Evolutionary conservation across 73 alveolate genomes (phyloP).

Genomic region (Tetrahymena thermophila): DNA sequence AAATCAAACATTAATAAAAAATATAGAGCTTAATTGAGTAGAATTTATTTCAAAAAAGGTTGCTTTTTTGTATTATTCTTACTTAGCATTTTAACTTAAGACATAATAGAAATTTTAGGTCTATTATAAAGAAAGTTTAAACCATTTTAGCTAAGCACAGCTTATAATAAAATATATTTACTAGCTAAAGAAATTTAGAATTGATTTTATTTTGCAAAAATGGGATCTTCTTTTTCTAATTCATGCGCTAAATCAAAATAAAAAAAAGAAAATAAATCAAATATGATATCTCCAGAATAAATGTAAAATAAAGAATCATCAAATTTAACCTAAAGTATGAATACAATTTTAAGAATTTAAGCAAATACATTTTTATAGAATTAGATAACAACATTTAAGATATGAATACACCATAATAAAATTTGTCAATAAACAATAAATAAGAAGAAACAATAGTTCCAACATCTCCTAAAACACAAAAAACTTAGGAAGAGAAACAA

Average conservation of each 20-base stretch:
- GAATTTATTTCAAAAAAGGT: background rate
- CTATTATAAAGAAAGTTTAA: background rate
- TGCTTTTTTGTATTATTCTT: background rate
- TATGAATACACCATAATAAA: background rate
- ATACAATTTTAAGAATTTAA: too few relatives aligned
- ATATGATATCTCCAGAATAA: background rate
- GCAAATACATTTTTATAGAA: too few relatives aligned
- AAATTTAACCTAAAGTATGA: background rate
- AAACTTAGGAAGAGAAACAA: background rate
- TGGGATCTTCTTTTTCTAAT: background rate
- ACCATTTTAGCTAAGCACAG: background rate
- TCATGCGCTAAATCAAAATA: background rate
- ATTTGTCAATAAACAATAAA: background rate
- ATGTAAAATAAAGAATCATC: background rate
- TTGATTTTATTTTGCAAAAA: background rate
- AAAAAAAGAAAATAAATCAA: background rate
- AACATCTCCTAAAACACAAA: background rate
- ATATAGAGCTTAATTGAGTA: background rate
- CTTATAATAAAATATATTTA: too few relatives aligned
- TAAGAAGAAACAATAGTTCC: background rate
- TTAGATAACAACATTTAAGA: background rate
- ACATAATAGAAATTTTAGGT: background rate
- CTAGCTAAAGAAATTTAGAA: background rate
- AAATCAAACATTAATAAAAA: too few relatives aligned
- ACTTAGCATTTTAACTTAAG: background rate